phyloP scores from a whole-genome alignment of 208 protist genomes.

The Leishmania lainsoni region DNA sequence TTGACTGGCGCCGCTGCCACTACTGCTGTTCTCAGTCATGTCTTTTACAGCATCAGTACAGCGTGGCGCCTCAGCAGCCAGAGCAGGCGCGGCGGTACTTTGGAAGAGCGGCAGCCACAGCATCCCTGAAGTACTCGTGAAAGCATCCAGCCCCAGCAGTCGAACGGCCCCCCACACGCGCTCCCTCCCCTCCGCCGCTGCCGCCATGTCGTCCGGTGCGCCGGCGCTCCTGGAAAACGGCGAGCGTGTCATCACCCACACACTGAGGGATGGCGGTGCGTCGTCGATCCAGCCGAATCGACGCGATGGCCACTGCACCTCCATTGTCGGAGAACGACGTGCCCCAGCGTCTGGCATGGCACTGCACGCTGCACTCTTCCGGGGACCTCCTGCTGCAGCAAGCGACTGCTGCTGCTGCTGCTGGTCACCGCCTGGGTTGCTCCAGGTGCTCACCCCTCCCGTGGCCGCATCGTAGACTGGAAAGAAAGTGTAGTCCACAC shows the following conservation, averaged over 20 bases:
- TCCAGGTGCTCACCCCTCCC: neutral
- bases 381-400: neutral
- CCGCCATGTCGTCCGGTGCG: neutral
- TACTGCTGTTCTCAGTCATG: neutral
- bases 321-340: neutral
- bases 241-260: constrained; percentile 20
- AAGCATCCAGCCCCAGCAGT: constrained; percentile 17
- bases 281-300: constrained; percentile 21
- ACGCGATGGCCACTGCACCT: constrained; percentile 28
- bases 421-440: neutral
- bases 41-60: neutral
- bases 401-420: no score
- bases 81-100: constrained; percentile 4
- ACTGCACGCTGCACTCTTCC: neutral
- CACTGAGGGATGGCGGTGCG: constrained; percentile 5
- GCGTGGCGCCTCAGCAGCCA: neutral
- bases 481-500: constrained; percentile 12
- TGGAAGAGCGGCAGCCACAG: constrained; percentile 38
- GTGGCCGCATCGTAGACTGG: neutral
- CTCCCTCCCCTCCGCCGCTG: neutral
- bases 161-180: constrained; percentile 19
- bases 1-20: no score
- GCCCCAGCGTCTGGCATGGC: neutral
- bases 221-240: neutral
- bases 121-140: constrained; percentile 12